Evolutionary conservation across 78 protist species (phyloP), one percentile per base, ranked within the genome.

Genomic region (Polysphondylium violaceum): DNA sequence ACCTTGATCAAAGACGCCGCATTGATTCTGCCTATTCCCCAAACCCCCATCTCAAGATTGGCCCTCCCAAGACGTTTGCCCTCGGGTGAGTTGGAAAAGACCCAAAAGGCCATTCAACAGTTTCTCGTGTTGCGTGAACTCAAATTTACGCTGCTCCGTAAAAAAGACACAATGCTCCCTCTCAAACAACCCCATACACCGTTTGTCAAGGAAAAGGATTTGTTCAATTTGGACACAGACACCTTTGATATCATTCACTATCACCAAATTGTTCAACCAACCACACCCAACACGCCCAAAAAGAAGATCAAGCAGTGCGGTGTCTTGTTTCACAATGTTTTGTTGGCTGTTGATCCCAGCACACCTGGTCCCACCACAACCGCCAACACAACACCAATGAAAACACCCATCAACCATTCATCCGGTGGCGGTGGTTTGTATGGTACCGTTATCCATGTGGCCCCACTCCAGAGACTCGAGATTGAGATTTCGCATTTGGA

Each of bases 11-110:
- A 71, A 7, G 92, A 85, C 40, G 92, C 55, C 11, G 60, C 77
- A 23, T 38, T 92, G 17, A 69, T 92, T 19, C 53, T 92, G 19
- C 91, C 92, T 14, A 78, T 92, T 2, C 91, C 92, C 8, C 75
- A 83, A 36, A 73, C 59, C 43, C 86, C 86, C n/a, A 64, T 79
- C 29, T 68, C 87, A 1, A 47, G 87, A 33, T 40, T 88, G 9
- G 23, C 83, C 3, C 55, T 88, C n/a, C 21, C 94, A 4, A 55
- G 55, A 43, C 59, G 94, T 33, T 63, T 88, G 33, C 94, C 92
- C 19, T 90, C 94, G 6, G 94, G 95, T 9, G 92, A 92, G 59
- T 51, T 61, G 19, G 95, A 92, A 53, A 85, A 55, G 72, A 74
- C 63, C n/a, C 95, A 92, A 73, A 81, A 92, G 50, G 89, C 87